phyloP scores from a whole-genome alignment of 352 stramenopile species.

The Nothophytophthora sp. region DNA sequence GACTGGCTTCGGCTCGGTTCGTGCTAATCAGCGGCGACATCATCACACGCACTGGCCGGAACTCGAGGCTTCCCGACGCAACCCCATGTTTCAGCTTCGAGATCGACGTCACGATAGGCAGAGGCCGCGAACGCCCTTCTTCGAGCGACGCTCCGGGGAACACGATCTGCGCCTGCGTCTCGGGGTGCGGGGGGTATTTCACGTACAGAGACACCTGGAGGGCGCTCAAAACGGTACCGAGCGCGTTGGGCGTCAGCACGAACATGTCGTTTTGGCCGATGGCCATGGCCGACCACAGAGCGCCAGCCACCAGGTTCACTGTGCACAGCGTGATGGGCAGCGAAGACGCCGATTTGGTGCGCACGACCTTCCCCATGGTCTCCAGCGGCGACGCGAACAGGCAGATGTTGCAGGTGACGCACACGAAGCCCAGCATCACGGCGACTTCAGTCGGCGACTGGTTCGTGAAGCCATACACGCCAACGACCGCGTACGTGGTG shows the following conservation, averaged over 20 bases:
- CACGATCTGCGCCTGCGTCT: background rate
- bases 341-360: conserved; percentile 24
- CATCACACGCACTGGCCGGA: conserved; percentile 2
- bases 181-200: conserved; percentile 17
- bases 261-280: conserved; percentile 27
- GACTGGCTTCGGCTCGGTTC: background rate
- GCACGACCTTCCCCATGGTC: conserved; percentile 27
- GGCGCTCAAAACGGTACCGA: conserved; percentile 22
- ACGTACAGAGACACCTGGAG: conserved; percentile 41
- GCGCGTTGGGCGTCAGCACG: conserved; percentile 29
- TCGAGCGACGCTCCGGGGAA: background rate
- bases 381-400: conserved; percentile 31
- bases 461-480: conserved; percentile 16
- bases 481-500: conserved; percentile 19
- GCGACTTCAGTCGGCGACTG: conserved; percentile 14
- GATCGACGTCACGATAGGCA: conserved; percentile 8
- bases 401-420: conserved; percentile 21
- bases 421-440: conserved; percentile 22
- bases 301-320: conserved; percentile 17
- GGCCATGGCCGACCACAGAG: conserved; percentile 22
- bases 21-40: conserved; percentile 9
- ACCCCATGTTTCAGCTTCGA: conserved; percentile 8
- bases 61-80: conserved; percentile 1
- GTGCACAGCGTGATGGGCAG: conserved; percentile 31
- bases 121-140: background rate